A percentile compares a stretch with the other conserved stretches of the same genome.
These are phyloP conservation scores for Backusella morwellensis DNA, from an alignment of 192 early-diverging fungal species.

Conservation along the genomic window DNA sequence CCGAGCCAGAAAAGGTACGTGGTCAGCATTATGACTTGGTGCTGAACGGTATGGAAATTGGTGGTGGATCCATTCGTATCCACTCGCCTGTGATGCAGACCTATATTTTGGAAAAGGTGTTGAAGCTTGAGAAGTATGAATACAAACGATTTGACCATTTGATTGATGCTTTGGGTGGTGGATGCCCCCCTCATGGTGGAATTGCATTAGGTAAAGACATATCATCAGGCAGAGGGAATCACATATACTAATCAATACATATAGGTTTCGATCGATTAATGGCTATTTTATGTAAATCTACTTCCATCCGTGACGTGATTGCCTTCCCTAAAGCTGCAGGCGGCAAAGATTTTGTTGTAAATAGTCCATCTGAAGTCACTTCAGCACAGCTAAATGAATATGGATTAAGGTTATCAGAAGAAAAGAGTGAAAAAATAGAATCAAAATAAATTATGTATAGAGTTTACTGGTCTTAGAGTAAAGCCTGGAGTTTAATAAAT, in stretches of 20 bases:
- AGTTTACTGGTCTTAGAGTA: neutral
- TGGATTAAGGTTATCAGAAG: conserved; percentile 42
- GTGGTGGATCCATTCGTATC: conserved; percentile 87
- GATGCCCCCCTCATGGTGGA: conserved; percentile 90
- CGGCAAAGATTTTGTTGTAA: conserved; percentile 81
- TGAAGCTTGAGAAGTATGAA: conserved; percentile 56
- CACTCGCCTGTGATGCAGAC: conserved; percentile 76
- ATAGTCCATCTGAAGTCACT: conserved; percentile 65
- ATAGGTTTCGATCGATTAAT: conserved; percentile 81
- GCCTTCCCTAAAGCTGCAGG: conserved; percentile 87
- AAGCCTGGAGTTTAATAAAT: too few relatives aligned
- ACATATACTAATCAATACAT: neutral
- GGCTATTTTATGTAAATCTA: conserved; percentile 65
- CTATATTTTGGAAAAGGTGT: conserved; percentile 69
- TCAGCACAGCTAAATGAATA: conserved; percentile 66
- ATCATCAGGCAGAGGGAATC: neutral
- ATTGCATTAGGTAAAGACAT: conserved; percentile 59
- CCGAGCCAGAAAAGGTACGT: conserved; percentile 56
- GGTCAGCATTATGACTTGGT: conserved; percentile 92
- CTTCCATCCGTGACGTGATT: conserved; percentile 86
- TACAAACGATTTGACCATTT: conserved; percentile 75
- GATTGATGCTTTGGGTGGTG: conserved; percentile 73
- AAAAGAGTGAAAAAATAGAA: neutral
- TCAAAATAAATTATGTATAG: neutral
- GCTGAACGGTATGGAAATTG: conserved; percentile 88